Evolutionary conservation across 2,329 filamentous ascomycete genomes (phyloP), one percentile per base, ranked within the genome.

Genomic region (Xylariales sp.): DNA sequence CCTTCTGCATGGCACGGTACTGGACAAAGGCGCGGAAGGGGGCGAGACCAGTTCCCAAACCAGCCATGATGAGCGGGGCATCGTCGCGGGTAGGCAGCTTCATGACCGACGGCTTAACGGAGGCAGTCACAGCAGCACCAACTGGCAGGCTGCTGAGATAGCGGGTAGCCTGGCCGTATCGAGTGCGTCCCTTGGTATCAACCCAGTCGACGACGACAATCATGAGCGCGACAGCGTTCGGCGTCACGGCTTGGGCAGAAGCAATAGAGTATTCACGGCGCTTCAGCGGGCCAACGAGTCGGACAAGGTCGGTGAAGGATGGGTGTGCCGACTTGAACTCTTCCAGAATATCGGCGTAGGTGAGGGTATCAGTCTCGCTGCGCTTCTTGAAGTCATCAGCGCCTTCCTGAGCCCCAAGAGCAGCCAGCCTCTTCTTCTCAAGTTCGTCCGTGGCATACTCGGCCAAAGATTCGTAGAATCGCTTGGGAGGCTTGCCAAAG

Each of bases 1-100:
- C 83, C 71, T 95, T 95, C 62, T 98, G 91, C 80, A 94, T 89
- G 34, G 93, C 93, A 41, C 93, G 91, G 70, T 98, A 93, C 69
- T 98, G 93, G 32, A 97, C 85, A 58, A 98, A 98, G 43, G 93
- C 93, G 49, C 93, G 88, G 88, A 98, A 98, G n/a, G 93, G 93
- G 2, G 93, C 93, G 16, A 98, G 83, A 58, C 93, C 93, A 0
- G 93, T 98, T 47, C 93, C 93, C n/a, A 97, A 84, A 62, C 93
- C 93, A 8, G 93, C 93, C 91, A 98, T 96, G 73, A 98, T 96
- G 59, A 98, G 82, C 28, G 93, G 93, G 33, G 91, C 88, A 25
- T 88, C 93, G 51, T 90, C 83, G 60, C 82, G 84, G 44, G 77
- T 67, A 5, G 93, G 93, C n/a, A 98, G 78, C 70, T 97, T 98